Evolutionary conservation across 371 early-diverging fungal species (phyloP).

Genomic region (Lichtheimia hyalospora): DNA sequence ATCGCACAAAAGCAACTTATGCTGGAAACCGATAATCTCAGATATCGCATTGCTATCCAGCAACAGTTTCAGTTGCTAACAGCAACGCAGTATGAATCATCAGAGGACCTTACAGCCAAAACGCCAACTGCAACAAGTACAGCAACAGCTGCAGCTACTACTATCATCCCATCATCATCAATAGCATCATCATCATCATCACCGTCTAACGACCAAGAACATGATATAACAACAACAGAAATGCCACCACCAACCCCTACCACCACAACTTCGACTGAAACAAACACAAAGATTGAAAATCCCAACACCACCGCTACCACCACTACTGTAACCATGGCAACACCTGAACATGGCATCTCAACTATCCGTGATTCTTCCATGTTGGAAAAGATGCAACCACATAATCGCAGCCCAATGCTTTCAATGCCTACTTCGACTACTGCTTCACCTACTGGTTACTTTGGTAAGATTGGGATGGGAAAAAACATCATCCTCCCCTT

Average conservation of each 20-base stretch:
- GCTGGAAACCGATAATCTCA: slow-evolving; percentile 41
- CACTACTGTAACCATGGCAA: slow-evolving; percentile 4
- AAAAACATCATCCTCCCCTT: too few relatives aligned
- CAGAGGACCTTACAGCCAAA: slow-evolving; percentile 3
- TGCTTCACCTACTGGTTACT: slow-evolving; percentile 23
- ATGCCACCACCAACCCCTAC: neutral
- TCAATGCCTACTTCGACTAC: slow-evolving; percentile 17
- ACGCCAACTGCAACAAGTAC: too few relatives aligned
- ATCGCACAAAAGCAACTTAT: slow-evolving; percentile 40
- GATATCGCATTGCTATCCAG: slow-evolving; percentile 42
- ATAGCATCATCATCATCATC: neutral
- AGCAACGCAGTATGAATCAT: slow-evolving; percentile 7
- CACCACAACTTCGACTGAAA: neutral
- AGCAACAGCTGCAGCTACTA: neutral
- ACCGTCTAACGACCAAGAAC: neutral
- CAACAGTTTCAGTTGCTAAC: slow-evolving; percentile 40
- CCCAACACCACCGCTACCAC: neutral
- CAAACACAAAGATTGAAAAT: slow-evolving; percentile 2
- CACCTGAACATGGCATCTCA: slow-evolving; percentile 37
- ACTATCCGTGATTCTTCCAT: slow-evolving; percentile 33
- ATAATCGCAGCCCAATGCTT: slow-evolving; percentile 21
- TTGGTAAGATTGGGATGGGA: slow-evolving; percentile 19
- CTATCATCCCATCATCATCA: neutral
- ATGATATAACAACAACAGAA: neutral
- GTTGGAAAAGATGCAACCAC: slow-evolving; percentile 34